Conservation (phyloP, 2,329 filamentous ascomycete species). For the Epichloe bromicola region DNA sequence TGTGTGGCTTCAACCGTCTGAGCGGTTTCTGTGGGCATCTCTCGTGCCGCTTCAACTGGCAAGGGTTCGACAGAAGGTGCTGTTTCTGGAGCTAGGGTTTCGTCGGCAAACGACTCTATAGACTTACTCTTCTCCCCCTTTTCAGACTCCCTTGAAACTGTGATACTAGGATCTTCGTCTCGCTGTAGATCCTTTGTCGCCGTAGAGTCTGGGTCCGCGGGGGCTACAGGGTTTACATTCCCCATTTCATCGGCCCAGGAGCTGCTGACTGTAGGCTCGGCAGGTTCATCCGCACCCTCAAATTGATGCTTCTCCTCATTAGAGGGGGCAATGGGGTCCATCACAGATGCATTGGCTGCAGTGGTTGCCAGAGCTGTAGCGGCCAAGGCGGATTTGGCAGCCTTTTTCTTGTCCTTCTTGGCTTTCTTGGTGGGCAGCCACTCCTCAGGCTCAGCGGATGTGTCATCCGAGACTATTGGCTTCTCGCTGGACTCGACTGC, state of each 20-base stretch:
- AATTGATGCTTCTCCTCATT: slow-evolving; percentile 1
- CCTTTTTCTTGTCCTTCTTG: slow-evolving; percentile 25
- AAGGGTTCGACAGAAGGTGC: background rate
- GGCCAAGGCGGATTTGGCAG: slow-evolving; percentile 17
- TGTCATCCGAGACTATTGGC: slow-evolving; percentile 1
- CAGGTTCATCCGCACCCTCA: background rate
- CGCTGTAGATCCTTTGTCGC: background rate
- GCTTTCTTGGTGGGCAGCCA: slow-evolving; percentile 12
- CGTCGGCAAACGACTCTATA: background rate
- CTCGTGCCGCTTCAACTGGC: background rate
- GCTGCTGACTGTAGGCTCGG: background rate
- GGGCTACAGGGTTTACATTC: background rate
- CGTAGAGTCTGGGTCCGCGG: background rate
- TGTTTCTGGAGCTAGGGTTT: background rate
- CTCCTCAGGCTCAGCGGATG: slow-evolving; percentile 5
- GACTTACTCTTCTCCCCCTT: slow-evolving; percentile 20
- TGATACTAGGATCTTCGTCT: slow-evolving; percentile 16
- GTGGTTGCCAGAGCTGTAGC: slow-evolving; percentile 5
- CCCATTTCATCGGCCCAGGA: slow-evolving; percentile 10
- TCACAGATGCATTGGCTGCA: background rate
- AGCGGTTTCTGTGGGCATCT: background rate
- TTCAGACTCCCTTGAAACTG: slow-evolving; percentile 29
- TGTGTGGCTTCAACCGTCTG: background rate
- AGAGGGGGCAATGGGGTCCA: background rate
- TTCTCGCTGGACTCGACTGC: background rate